Conservation (phyloP, 1,284 basidiomycete genomes). For the Sanghuangporus sanghuang region DNA sequence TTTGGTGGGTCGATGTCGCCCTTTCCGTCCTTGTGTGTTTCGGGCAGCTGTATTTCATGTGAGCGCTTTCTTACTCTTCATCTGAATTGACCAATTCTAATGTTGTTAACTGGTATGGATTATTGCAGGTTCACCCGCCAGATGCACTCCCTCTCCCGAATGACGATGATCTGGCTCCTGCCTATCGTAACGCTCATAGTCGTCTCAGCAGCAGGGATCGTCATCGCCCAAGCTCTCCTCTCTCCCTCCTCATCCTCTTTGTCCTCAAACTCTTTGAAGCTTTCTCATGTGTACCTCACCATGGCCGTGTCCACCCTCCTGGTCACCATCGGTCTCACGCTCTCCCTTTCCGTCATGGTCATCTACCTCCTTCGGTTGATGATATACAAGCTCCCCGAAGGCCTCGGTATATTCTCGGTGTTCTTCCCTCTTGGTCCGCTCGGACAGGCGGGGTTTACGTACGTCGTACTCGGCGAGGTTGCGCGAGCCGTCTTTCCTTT, state of each 20-base stretch:
- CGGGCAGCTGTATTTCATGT: constrained; percentile 65
- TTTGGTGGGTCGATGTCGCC: constrained; percentile 72
- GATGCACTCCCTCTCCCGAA: constrained; percentile 45
- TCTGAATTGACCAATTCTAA: too few species aligned
- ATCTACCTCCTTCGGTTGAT: constrained; percentile 20
- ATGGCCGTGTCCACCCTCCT: constrained; percentile 39
- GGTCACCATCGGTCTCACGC: constrained; percentile 35
- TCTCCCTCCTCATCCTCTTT: constrained; percentile 20
- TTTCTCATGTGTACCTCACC: constrained; percentile 37
- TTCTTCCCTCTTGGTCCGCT: constrained; percentile 46
- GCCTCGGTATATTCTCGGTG: constrained; percentile 32
- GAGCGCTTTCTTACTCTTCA: too few species aligned
- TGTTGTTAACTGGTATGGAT: neutral
- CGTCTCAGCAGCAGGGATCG: constrained; percentile 57
- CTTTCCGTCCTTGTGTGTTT: constrained; percentile 59
- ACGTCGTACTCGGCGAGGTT: constrained; percentile 34
- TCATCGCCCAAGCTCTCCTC: constrained; percentile 49
- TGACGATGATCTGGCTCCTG: constrained; percentile 62
- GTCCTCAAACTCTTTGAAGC: constrained; percentile 23
- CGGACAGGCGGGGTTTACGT: constrained; percentile 38
- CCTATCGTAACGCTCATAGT: constrained; percentile 72
- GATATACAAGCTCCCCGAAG: constrained; percentile 22
- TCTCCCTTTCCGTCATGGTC: constrained; percentile 27
- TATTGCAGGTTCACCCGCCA: constrained; percentile 58
- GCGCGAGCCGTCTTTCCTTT: constrained; percentile 26